Conservation (phyloP, 352 stramenopile species). For the Globisporangium echinulatum region DNA sequence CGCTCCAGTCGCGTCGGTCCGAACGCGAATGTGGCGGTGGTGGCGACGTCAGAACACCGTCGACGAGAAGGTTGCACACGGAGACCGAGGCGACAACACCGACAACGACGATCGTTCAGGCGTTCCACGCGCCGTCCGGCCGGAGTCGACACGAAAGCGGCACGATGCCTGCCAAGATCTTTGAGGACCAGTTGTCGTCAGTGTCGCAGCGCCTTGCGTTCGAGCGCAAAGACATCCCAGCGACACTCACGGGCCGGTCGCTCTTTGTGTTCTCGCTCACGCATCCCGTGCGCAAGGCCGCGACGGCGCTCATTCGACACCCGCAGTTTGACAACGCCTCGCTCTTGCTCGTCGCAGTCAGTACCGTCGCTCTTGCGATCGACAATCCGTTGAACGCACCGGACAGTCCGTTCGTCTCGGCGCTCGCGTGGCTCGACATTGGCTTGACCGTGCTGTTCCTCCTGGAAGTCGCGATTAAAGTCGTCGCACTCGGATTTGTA, state of each 20-base stretch:
- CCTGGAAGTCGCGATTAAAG: constrained; percentile 82
- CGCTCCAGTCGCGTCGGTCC: constrained; percentile 11
- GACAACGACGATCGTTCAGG: not conserved
- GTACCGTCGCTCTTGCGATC: constrained; percentile 59
- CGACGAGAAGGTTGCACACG: not conserved
- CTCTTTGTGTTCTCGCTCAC: constrained; percentile 34
- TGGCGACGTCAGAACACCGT: not conserved
- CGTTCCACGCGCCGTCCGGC: constrained; percentile 1
- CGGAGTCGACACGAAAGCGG: constrained; percentile 19
- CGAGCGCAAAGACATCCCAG: constrained; percentile 8
- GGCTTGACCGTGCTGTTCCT: constrained; percentile 81
- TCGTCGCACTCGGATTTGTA: constrained; percentile 76
- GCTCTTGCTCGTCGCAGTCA: constrained; percentile 67
- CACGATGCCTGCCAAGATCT: constrained; percentile 19
- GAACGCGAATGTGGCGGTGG: constrained; percentile 2
- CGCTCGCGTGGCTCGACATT: constrained; percentile 60
- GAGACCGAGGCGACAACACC: constrained; percentile 2
- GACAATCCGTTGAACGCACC: constrained; percentile 66
- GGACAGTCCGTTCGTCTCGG: constrained; percentile 27
- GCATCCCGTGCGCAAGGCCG: constrained; percentile 45
- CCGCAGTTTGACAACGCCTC: constrained; percentile 73
- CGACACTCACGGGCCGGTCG: constrained; percentile 25
- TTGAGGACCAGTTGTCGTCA: constrained; percentile 18
- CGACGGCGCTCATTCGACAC: constrained; percentile 45
- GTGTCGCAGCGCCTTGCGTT: not conserved